Percentiles rank a stretch among this genome's conserved stretches.
These are phyloP conservation scores for Colletotrichum sp. DNA, from an alignment of 2,329 filamentous ascomycete genomes.

Conservation along the genomic window DNA sequence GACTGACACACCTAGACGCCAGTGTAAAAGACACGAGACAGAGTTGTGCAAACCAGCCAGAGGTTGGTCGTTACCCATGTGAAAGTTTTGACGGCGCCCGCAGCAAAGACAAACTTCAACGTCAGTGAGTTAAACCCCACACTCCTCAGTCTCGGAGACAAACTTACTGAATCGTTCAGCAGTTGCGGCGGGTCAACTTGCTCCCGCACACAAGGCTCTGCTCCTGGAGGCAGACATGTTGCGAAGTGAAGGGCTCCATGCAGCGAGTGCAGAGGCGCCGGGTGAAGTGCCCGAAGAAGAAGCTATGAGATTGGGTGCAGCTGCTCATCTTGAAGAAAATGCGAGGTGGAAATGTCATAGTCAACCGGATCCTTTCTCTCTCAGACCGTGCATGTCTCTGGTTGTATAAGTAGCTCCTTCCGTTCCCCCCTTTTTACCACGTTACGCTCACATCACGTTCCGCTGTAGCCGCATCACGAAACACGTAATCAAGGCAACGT, in stretches of 20 bases:
- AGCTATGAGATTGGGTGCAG: background rate
- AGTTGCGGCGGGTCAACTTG: background rate
- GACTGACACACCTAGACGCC: background rate
- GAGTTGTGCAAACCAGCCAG: background rate
- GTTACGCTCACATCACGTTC: background rate
- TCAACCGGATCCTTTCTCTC: background rate
- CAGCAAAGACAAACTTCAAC: background rate
- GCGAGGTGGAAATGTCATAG: background rate
- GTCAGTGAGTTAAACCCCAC: background rate
- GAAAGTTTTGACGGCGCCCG: background rate
- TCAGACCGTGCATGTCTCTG: too few relatives aligned
- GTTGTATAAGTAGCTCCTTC: background rate
- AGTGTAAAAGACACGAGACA: background rate
- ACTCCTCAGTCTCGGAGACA: background rate
- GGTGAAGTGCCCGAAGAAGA: background rate
- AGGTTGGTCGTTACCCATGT: background rate
- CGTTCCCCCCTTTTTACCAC: background rate
- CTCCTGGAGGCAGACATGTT: conserved; percentile 16
- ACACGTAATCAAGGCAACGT: background rate
- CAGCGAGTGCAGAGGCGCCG: conserved; percentile 20
- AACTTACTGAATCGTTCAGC: background rate
- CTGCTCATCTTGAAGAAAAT: background rate
- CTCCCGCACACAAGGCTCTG: background rate
- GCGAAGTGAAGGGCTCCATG: conserved; percentile 21
- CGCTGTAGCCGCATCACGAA: background rate